Base-by-base conservation (phyloP, 805 yeast genomes). In the Lipomyces kockii region DNA sequence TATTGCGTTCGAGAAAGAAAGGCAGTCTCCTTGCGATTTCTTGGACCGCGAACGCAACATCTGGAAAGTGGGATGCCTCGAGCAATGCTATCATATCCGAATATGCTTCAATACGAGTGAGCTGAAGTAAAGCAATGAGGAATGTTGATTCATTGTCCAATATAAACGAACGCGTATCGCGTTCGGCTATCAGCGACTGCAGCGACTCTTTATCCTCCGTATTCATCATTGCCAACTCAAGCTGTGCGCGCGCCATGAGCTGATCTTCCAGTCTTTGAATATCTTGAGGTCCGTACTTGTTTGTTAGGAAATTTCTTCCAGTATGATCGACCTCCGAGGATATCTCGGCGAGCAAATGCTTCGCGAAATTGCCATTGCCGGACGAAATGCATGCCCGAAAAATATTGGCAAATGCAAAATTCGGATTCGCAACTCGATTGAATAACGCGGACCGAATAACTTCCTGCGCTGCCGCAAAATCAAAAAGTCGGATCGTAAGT, bases 401-500 rank as follows among this genome's bases (percentile, higher is more conserved):
- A 8, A 62, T 58, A 37, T 62, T 43, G 11, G 63, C 43, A 20
- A 66, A 7, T 11, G 64, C 66, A 29, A 54, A 11, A 4, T 52
- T 22, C 6, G 66, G 63, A 37, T 53, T 7, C n/a, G 27, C 12
- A 8, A 65, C 35, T 8, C 55, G 34, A 14, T 59, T 17, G 2
- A 62, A 29, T 14, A 66, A 46, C 37, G 55, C 63, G 4, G 14
- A 9, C 14, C 65, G 35, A 1, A 60, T 27, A 11, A 49, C 59
- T n/a, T 54, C 63, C 11, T 60, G 64, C 4, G 69, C 65, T 8
- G 52, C 52, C n/a, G 58, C 32, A 54, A 66, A 53, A 7, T 66
- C 69, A 43, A 62, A 59, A 5, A 52, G 34, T 14, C 62, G 60
- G 25, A 66, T 39, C 11, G 51, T 61, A 20, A 62, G 58, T 32